These are phyloP conservation scores for Lineolata rhizophorae DNA, from an alignment of 495 filamentous ascomycete species.

Conservation along the genomic window DNA sequence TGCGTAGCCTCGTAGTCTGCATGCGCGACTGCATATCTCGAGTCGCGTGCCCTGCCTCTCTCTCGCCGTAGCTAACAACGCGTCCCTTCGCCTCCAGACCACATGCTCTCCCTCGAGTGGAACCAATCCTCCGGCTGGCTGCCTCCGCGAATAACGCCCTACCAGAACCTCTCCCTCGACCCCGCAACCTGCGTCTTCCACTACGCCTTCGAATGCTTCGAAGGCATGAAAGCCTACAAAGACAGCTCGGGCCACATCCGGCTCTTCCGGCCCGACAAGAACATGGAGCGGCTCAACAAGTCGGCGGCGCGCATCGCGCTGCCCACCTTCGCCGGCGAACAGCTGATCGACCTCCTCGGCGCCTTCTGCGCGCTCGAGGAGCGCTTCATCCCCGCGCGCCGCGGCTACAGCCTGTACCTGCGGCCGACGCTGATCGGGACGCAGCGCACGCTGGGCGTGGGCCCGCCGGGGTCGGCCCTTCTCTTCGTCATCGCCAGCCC, in stretches of 20 bases:
- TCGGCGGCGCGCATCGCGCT: constrained; percentile 78
- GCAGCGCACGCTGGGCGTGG: constrained; percentile 77
- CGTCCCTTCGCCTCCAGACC: constrained; percentile 31
- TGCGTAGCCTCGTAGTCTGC: constrained; percentile 18
- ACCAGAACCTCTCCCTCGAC: constrained; percentile 91
- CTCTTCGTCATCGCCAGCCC: constrained; percentile 90
- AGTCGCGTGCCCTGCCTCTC: background rate
- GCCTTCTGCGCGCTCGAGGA: constrained; percentile 60
- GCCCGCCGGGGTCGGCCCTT: constrained; percentile 72
- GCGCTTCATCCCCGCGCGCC: constrained; percentile 63
- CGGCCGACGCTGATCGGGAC: constrained; percentile 95
- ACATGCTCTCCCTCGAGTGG: constrained; percentile 96
- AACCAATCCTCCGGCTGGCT: constrained; percentile 63
- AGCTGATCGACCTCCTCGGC: constrained; percentile 57
- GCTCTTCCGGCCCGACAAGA: constrained; percentile 87
- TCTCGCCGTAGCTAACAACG: background rate
- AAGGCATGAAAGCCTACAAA: constrained; percentile 97
- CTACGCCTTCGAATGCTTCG: constrained; percentile 93
- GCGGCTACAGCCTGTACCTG: constrained; percentile 84
- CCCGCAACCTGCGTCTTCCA: constrained; percentile 95
- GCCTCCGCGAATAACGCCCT: constrained; percentile 60
- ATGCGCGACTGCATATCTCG: too few species aligned
- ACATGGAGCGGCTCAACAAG: constrained; percentile 84
- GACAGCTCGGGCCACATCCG: constrained; percentile 50
- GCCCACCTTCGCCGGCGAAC: constrained; percentile 51